These are phyloP conservation scores for Gastrolobium bilobum DNA, from an alignment of 306 rosid genomes.

Conservation along the genomic window DNA sequence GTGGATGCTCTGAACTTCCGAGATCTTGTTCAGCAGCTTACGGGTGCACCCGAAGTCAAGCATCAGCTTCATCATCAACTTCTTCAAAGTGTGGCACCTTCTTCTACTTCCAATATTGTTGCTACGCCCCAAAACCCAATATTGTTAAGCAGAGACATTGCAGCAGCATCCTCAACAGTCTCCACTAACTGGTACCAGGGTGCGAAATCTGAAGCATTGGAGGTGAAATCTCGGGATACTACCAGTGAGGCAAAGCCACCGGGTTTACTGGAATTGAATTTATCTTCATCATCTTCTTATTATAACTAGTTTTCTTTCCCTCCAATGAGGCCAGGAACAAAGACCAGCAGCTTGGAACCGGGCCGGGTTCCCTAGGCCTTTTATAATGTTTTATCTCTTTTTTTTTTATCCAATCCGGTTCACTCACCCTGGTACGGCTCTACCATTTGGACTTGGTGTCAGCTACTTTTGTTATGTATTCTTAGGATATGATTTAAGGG, in stretches of 20 bases:
- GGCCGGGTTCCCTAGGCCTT: conserved; percentile 2
- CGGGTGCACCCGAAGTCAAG: conserved; percentile 69
- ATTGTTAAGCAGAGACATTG: conserved; percentile 13
- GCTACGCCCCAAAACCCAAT: not conserved
- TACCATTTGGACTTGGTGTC: too few relatives aligned
- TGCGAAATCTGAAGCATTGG: not conserved
- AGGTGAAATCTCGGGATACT: conserved; percentile 3
- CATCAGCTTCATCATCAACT: conserved; percentile 28
- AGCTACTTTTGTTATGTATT: too few relatives aligned
- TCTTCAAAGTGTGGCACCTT: conserved; percentile 46
- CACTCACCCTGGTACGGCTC: too few relatives aligned
- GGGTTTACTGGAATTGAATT: conserved; percentile 53
- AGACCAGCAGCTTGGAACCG: conserved; percentile 48
- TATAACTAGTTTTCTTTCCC: conserved; percentile 59
- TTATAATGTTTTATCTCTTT: not conserved
- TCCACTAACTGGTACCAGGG: conserved; percentile 50
- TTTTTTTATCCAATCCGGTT: too few relatives aligned
- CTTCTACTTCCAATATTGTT: too few relatives aligned
- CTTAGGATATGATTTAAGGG: too few relatives aligned
- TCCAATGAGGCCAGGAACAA: conserved; percentile 56
- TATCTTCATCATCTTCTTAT: conserved; percentile 64
- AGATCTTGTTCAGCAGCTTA: conserved; percentile 78
- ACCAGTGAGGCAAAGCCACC: conserved; percentile 12
- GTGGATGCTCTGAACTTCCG: conserved; percentile 84
- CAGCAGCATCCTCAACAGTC: not conserved